Evolutionary conservation across 805 yeast species (phyloP), one percentile per base, ranked within the genome.

Genomic region (Myxozyma geophila): DNA sequence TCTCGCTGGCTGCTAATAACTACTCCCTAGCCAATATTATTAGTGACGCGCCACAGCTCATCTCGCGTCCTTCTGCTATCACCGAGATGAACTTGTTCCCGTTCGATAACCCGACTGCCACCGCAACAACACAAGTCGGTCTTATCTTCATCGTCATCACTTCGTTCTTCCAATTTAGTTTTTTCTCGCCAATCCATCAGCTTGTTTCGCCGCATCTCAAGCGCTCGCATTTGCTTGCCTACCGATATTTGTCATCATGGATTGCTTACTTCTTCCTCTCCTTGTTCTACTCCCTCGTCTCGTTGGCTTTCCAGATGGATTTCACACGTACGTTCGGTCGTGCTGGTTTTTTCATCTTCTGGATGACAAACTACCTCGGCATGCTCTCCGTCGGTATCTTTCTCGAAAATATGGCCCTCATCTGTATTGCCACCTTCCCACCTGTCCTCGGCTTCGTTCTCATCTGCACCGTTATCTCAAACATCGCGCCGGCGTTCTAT

Each of bases 301-400:
- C 89, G 44, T 82, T 87, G 17, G 90, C 89, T 0, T 86, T 85
- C 78, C 90, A 87, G 70, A 80, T 87, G 37, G 82, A 84, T 69
- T 82, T 87, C 72, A 80, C 83, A 13, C 70, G 59, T 1, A 76
- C 89, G 0, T 88, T 84, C 77, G 92, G 90, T 1, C 79, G 75
- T 37, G 83, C 85, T 8, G 96, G 96, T 0, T 89, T 89, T 74
- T 81, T 89, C 46, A 86, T 89, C 1, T 83, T 82, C 66, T 90
- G 96, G 96, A 81, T 87, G 83, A 69, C 85, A 40, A 80, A 86
- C 7, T 89, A 78, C 73, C 69, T 89, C 55, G 82, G 90, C 7
- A 86, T 89, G 90, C 77, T 85, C 66, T 90, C 92, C 0, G 87
- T 88, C 41, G 96, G 96, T 63, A 84, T 88, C 50, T 86, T 87